These are phyloP conservation scores for Salisapilia sapeloensis DNA, from an alignment of 352 stramenopile species.

Conservation along the genomic window DNA sequence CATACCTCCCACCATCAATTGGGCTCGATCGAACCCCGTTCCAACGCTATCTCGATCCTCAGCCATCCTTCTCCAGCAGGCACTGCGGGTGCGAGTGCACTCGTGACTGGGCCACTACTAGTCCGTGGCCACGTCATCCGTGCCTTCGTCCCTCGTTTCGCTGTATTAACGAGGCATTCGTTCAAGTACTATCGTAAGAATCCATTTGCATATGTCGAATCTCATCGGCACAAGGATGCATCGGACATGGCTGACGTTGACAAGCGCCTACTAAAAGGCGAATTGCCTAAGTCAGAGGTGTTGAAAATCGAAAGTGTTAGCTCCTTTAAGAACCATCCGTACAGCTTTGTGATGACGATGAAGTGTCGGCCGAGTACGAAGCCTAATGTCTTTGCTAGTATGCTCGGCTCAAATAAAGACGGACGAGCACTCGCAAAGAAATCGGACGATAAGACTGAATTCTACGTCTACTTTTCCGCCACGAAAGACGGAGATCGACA, in stretches of 20 bases:
- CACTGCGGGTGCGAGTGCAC: too few relatives aligned
- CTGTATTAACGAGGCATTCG: slow-evolving; percentile 36
- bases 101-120: too few relatives aligned
- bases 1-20: too few relatives aligned
- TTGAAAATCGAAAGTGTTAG: slow-evolving; percentile 40
- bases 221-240: slow-evolving; percentile 5
- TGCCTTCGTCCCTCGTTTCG: slow-evolving; percentile 47
- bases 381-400: slow-evolving; percentile 13
- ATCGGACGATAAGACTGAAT: slow-evolving; percentile 21
- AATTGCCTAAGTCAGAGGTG: slow-evolving; percentile 35
- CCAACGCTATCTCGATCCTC: too few relatives aligned
- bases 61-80: too few relatives aligned
- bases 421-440: slow-evolving; percentile 18
- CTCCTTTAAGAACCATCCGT: slow-evolving; percentile 37
- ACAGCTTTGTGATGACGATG: slow-evolving; percentile 39
- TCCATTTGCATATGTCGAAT: slow-evolving; percentile 4
- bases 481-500: slow-evolving; percentile 36
- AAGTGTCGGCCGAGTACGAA: slow-evolving; percentile 28
- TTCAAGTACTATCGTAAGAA: slow-evolving; percentile 67
- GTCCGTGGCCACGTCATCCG: slow-evolving; percentile 68
- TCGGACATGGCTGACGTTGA: slow-evolving; percentile 15
- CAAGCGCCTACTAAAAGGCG: slow-evolving; percentile 45
- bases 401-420: slow-evolving; percentile 39
- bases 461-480: slow-evolving; percentile 59
- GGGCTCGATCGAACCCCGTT: too few relatives aligned